Percentiles rank a stretch among this genome's conserved stretches.
phyloP scores from a whole-genome alignment of 2,329 filamentous ascomycete species.

The Fusarium domesticum region DNA sequence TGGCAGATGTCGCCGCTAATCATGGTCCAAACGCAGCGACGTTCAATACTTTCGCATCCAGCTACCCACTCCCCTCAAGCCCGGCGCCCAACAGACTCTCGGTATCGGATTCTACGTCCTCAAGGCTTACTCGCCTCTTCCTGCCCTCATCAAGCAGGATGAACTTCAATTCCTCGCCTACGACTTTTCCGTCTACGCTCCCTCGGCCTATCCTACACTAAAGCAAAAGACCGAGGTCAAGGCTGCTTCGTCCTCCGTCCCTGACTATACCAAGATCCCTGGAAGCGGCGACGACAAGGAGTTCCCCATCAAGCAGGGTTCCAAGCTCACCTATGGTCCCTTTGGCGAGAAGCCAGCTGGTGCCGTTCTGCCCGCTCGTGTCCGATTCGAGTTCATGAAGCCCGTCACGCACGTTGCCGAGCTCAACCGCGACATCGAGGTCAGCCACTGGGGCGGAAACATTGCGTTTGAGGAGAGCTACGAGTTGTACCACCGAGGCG shows the following conservation, averaged over 20 bases:
- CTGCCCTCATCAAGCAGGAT: conserved; percentile 76
- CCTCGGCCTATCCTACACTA: conserved; percentile 76
- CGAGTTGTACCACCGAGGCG: conserved; percentile 81
- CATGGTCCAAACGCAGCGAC: conserved; percentile 47
- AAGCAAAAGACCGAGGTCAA: conserved; percentile 99
- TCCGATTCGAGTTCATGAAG: conserved; percentile 95
- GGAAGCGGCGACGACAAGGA: conserved; percentile 58
- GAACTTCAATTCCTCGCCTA: conserved; percentile 85
- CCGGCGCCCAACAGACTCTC: conserved; percentile 78
- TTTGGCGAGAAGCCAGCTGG: conserved; percentile 82
- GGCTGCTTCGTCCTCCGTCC: conserved; percentile 71
- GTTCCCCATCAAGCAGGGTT: conserved; percentile 76
- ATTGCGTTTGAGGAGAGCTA: conserved; percentile 93
- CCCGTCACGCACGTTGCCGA: conserved; percentile 76
- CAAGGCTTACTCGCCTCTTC: conserved; percentile 74
- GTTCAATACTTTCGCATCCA: conserved; percentile 81
- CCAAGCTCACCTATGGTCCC: conserved; percentile 84
- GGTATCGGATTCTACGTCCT: conserved; percentile 83
- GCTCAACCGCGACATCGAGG: conserved; percentile 87
- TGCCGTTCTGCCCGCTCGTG: conserved; percentile 65
- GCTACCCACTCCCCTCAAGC: conserved; percentile 70
- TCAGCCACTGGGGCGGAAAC: conserved; percentile 98
- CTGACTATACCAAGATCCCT: conserved; percentile 78
- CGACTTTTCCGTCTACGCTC: conserved; percentile 79
- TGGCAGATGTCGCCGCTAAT: conserved; percentile 12